A percentile compares a stretch with the other conserved stretches of the same genome.
phyloP scores from a whole-genome alignment of 2,329 filamentous ascomycete genomes.

The Colletotrichum liriopes region DNA sequence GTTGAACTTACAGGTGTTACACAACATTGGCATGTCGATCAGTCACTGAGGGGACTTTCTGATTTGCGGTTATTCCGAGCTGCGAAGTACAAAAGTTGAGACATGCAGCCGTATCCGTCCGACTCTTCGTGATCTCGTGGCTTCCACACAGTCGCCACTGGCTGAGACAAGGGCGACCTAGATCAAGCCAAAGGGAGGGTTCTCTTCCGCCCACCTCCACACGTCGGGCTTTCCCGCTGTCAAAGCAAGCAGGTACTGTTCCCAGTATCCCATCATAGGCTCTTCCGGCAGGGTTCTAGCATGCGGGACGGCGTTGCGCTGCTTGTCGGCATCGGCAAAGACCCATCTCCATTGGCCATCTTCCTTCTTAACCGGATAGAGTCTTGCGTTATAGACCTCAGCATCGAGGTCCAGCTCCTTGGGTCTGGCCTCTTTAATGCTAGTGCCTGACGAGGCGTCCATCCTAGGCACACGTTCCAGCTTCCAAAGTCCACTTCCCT shows the following conservation, averaged over 20 bases:
- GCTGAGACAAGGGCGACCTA: conserved; percentile 13
- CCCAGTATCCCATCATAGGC: conserved; percentile 64
- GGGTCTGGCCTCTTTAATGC: conserved; percentile 50
- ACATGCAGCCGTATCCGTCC: conserved; percentile 15
- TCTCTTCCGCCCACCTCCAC: conserved; percentile 40
- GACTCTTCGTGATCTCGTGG: background rate
- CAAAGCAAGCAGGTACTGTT: conserved; percentile 63
- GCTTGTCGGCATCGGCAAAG: conserved; percentile 59
- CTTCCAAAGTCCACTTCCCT: conserved; percentile 57
- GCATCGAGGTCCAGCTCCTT: conserved; percentile 50
- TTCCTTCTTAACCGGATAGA: conserved; percentile 46
- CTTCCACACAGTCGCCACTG: conserved; percentile 1
- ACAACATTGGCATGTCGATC: conserved; percentile 13
- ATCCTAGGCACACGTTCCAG: conserved; percentile 52
- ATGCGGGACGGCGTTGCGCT: conserved; percentile 57
- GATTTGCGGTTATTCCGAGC: background rate
- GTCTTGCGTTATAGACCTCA: conserved; percentile 38
- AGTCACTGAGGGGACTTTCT: background rate
- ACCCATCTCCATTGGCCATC: conserved; percentile 67
- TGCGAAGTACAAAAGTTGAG: background rate
- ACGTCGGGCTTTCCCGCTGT: conserved; percentile 61
- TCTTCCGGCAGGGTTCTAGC: conserved; percentile 66
- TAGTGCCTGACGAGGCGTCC: conserved; percentile 50
- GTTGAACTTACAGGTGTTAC: background rate
- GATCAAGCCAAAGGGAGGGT: conserved; percentile 22